Evolutionary conservation across 139 green algal genomes (phyloP), one percentile per base, ranked within the genome.

Genomic region (Chlamydomonas eustigma): DNA sequence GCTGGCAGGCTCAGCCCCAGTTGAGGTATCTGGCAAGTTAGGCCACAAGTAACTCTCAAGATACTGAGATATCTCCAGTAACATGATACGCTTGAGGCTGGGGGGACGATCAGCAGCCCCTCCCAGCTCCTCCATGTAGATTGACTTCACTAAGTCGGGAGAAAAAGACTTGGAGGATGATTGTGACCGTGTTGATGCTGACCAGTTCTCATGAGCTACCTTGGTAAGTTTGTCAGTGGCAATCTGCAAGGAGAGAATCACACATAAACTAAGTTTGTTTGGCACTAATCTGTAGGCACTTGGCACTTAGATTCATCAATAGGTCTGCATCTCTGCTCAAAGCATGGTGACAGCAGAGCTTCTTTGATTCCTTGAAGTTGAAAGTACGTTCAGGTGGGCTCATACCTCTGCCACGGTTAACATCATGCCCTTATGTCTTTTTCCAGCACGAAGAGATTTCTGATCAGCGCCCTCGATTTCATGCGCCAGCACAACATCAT

Each of bases 41-140:
- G 90, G 94, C 91, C 89, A 96, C 35, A 98, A 87, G 77, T 97
- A 98, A 74, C 90, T 90, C 82, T 98, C 95, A 83, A 98, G 78
- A 76, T 97, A 98, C 87, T 97, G 91, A 1, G 85, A 94, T 8
- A 98, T 78, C 80, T 98, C 95, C 69, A 98, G 87, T 52, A 90
- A 64, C 85, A 87, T 87, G 1, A 89, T 71, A 2, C 88, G 82
- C 66, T 86, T 86, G 3, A 90, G 76, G 35, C 76, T 33, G 25
- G 86, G 86, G 1, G 85, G 76, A 51, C 71, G 67, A 24, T 81
- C 37, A 1, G 64, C 70, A 1, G 34, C 73, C 0, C 88, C 88
- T 0, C 82, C 80, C 68, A 95, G 82, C 83, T 94, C 88, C 18
- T 87, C 51, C 1, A 51, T 76, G 52, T 94, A 94, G 32, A 93